Evolutionary conservation across 306 rosid genomes (phyloP), one percentile per base, ranked within the genome.

Genomic region (Sphenostylis stenocarpa): DNA sequence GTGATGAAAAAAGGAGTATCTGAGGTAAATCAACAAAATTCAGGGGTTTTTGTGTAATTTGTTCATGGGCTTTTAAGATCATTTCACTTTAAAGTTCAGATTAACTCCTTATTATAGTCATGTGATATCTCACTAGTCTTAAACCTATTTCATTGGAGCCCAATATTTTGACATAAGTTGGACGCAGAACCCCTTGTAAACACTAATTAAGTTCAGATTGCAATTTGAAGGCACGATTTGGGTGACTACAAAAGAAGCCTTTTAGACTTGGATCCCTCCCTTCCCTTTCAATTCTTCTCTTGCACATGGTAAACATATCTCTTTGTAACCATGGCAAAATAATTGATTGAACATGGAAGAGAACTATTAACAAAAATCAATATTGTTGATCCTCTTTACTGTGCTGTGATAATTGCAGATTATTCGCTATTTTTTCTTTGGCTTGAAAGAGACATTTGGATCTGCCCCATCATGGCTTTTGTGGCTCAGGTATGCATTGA

Each of bases 401-500:
- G 43, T 31, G 43, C 6, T 60, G 43, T 29, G 16, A 2, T 10
- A 58, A 58, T 58, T 28, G 67, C 19, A 60, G 67, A 60, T 60
- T 39, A 60, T 60, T 60, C 23, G 67, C 41, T 60, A 29, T 60
- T 16, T 31, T 15, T 60, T 60, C 67, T 60, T 60, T 60, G 43
- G 67, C 39, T 60, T 60, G 21, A 60, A 60, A 60, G 67, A 60
- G 67, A 23, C 67, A 15, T 60, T 60, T 60, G 67, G 67, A 16
- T 60, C 9, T 60, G 3, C 67, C 43, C 67, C 67, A 5, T 29
- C 67, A 15, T 60, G 67, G 67, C 67, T 60, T 60, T 60, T 60
- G 67, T 60, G 67, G 43, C 67, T 60, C 23, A 16, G 67, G 67
- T 60, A 29, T 16, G 65, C 29, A 60, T 60, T 60, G 13, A 60